phyloP scores from a whole-genome alignment of 2,329 filamentous ascomycete genomes.

The Onygena corvina region DNA sequence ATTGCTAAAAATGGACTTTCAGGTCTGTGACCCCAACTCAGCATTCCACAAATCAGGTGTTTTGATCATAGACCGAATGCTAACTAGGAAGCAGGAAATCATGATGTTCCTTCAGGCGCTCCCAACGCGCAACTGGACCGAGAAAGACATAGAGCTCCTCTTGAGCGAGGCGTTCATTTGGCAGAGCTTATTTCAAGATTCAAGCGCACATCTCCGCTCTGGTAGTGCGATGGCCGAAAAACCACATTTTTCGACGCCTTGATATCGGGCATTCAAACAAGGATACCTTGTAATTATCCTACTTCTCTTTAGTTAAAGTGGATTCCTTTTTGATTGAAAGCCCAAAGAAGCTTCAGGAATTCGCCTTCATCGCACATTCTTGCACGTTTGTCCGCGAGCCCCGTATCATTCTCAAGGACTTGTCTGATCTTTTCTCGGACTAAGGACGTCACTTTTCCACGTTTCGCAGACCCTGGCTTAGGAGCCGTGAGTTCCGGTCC shows the following conservation, averaged over 20 bases:
- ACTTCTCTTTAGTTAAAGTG: constrained; percentile 57
- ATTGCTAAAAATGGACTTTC: constrained; percentile 91
- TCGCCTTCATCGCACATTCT: constrained; percentile 86
- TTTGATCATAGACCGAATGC: no score
- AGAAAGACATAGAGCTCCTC: constrained; percentile 93
- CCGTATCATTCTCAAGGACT: constrained; percentile 69
- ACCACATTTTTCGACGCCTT: not conserved
- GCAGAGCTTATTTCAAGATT: constrained; percentile 94
- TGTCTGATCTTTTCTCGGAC: constrained; percentile 79
- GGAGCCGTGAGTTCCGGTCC: constrained; percentile 30
- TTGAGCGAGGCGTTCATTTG: constrained; percentile 96
- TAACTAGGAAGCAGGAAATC: constrained; percentile 53
- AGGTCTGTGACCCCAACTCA: constrained; percentile 26
- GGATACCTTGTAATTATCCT: constrained; percentile 1
- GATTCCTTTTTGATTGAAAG: constrained; percentile 85
- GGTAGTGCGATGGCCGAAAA: constrained; percentile 20
- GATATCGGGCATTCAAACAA: not conserved
- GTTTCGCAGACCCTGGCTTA: constrained; percentile 55
- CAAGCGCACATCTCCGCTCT: constrained; percentile 64
- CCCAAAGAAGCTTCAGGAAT: constrained; percentile 67
- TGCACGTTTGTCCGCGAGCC: constrained; percentile 66
- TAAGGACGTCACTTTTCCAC: constrained; percentile 66
- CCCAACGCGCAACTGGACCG: constrained; percentile 87
- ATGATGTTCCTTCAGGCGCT: constrained; percentile 99
- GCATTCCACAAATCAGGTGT: not conserved